Percentiles rank a stretch among this genome's conserved stretches.
Evolutionary conservation across 306 rosid species (phyloP).

Genomic region (Citrullus mucosospermus): DNA sequence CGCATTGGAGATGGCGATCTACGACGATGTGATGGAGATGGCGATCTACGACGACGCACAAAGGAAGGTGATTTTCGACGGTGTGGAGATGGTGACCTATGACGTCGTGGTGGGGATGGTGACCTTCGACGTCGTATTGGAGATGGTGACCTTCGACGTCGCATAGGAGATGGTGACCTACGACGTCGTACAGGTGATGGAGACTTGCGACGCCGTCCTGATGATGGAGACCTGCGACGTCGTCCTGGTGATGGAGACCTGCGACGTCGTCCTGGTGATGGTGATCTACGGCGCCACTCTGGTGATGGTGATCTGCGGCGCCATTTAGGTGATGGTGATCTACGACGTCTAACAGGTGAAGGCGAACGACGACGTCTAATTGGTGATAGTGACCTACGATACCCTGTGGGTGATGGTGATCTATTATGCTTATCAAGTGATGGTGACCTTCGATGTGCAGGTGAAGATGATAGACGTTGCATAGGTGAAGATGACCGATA

Average conservation of each 20-base stretch:
- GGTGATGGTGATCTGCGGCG: slow-evolving; percentile 21
- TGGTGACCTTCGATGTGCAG: slow-evolving; percentile 21
- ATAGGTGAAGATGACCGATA: slow-evolving; percentile 35
- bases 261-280: slow-evolving; percentile 22
- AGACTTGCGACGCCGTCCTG: slow-evolving; percentile 16
- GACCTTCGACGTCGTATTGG: slow-evolving; percentile 1
- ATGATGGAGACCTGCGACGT: slow-evolving; percentile 29
- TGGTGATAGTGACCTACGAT: slow-evolving; percentile 32
- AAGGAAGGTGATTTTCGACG: slow-evolving; percentile 2
- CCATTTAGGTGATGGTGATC: slow-evolving; percentile 19
- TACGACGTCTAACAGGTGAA: slow-evolving; percentile 9
- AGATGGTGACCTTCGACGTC: slow-evolving; percentile 4
- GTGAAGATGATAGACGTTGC: slow-evolving; percentile 6
- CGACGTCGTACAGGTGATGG: slow-evolving; percentile 12
- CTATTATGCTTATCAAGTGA: slow-evolving; percentile 31
- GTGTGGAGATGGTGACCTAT: background rate
- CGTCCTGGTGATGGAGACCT: slow-evolving; percentile 28
- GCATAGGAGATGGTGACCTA: background rate
- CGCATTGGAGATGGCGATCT: background rate
- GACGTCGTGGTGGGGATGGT: background rate
- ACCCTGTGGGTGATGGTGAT: slow-evolving; percentile 32
- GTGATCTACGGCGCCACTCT: slow-evolving; percentile 25
- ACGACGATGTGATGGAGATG: slow-evolving; percentile 4
- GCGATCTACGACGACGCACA: background rate
- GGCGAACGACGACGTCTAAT: slow-evolving; percentile 13